These are phyloP conservation scores for Trifolium fragiferum DNA, from an alignment of 306 rosid genomes.

Conservation along the genomic window DNA sequence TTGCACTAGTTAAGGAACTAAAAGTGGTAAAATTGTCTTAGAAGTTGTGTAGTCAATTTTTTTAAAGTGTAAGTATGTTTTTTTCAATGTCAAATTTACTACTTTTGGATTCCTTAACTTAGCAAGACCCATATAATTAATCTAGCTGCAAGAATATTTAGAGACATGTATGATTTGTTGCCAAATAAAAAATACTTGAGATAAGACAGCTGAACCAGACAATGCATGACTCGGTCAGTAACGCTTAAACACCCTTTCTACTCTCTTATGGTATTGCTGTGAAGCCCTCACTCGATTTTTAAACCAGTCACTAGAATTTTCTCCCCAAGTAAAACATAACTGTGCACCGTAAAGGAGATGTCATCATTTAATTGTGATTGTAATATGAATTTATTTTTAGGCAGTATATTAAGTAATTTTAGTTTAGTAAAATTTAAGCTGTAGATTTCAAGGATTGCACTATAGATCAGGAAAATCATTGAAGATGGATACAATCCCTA, in stretches of 20 bases:
- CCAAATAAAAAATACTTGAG: constrained; percentile 1
- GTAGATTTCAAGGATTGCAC: neutral
- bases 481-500: neutral
- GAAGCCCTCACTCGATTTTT: constrained; percentile 26
- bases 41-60: too few relatives aligned
- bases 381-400: neutral
- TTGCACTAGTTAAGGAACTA: too few relatives aligned
- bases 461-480: neutral
- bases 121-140: too few relatives aligned
- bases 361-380: neutral
- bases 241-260: neutral
- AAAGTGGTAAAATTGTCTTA: too few relatives aligned
- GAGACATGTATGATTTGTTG: neutral
- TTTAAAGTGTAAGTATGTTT: too few relatives aligned
- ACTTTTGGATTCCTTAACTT: too few relatives aligned
- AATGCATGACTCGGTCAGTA: constrained; percentile 2
- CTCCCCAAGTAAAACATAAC: neutral
- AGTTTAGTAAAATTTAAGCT: neutral
- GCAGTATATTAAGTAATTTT: neutral
- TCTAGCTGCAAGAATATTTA: constrained; percentile 6
- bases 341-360: constrained; percentile 1
- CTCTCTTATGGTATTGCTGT: constrained; percentile 1
- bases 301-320: constrained; percentile 13
- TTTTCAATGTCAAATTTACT: too few relatives aligned
- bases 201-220: constrained; percentile 4